Evolutionary conservation across 768 basidiomycete genomes (phyloP).

Genomic region (Termitomyces sp.): DNA sequence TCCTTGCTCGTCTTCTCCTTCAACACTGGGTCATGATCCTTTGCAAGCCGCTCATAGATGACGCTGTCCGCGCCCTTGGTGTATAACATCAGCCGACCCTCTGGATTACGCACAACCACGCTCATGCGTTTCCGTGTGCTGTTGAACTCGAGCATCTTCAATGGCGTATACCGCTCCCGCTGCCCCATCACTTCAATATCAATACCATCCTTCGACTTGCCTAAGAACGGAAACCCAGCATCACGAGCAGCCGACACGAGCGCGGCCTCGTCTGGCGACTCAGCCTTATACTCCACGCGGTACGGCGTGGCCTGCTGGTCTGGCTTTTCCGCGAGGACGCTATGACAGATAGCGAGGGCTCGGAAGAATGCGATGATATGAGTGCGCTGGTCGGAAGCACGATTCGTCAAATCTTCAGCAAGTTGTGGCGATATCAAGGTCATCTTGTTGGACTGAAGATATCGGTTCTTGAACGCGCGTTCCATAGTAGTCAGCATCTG

Average conservation of each 20-base stretch:
- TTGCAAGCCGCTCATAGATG: slow-evolving; percentile 81
- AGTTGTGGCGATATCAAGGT: slow-evolving; percentile 87
- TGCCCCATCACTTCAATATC: slow-evolving; percentile 93
- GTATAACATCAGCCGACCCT: slow-evolving; percentile 78
- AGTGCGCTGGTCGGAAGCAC: slow-evolving; percentile 49
- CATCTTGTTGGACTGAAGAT: slow-evolving; percentile 72
- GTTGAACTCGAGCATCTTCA: slow-evolving; percentile 91
- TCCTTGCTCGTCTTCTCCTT: slow-evolving; percentile 80
- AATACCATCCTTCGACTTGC: slow-evolving; percentile 64
- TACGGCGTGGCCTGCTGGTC: slow-evolving; percentile 58
- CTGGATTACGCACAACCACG: slow-evolving; percentile 80
- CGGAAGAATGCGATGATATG: slow-evolving; percentile 85
- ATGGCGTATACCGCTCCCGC: slow-evolving; percentile 70
- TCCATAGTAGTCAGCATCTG: slow-evolving; percentile 75
- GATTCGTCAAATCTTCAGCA: slow-evolving; percentile 70
- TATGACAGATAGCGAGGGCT: slow-evolving; percentile 93
- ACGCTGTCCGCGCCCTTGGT: slow-evolving; percentile 98
- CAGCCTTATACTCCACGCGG: slow-evolving; percentile 86
- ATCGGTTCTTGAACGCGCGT: slow-evolving; percentile 85
- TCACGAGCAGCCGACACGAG: slow-evolving; percentile 90
- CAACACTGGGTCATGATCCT: slow-evolving; percentile 65
- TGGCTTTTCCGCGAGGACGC: slow-evolving; percentile 77
- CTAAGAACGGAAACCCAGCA: slow-evolving; percentile 87
- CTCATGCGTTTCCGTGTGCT: slow-evolving; percentile 95
- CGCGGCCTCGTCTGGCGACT: slow-evolving; percentile 94